Conservation (phyloP, 768 basidiomycete genomes). For the Amyloporia xantha region DNA sequence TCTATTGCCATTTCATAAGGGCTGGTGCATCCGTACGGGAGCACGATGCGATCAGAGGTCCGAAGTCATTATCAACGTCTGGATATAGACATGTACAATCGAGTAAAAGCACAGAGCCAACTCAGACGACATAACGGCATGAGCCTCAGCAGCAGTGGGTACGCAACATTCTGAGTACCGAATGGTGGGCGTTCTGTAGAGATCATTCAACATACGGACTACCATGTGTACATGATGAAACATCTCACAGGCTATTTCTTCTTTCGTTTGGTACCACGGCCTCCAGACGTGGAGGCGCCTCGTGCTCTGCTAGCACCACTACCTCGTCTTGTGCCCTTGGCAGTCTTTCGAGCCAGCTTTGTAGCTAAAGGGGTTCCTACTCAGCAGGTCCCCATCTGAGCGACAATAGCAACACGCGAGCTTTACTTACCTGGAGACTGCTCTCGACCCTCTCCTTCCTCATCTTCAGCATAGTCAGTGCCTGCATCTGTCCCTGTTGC, state of each 20-base stretch:
- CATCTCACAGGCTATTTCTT: constrained; percentile 33
- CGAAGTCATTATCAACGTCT: too few relatives aligned
- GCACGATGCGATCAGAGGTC: too few relatives aligned
- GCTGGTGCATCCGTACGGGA: too few relatives aligned
- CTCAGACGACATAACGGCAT: too few relatives aligned
- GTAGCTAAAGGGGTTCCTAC: constrained; percentile 12
- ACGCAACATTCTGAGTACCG: too few relatives aligned
- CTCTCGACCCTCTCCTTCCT: constrained; percentile 53
- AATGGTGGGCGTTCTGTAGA: too few relatives aligned
- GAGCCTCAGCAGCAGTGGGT: too few relatives aligned
- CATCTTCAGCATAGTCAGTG: constrained; percentile 65
- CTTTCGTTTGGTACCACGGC: constrained; percentile 39
- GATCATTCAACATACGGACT: too few relatives aligned
- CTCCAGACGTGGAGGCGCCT: constrained; percentile 24
- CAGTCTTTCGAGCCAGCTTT: constrained; percentile 21
- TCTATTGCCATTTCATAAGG: too few relatives aligned
- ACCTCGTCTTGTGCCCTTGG: constrained; percentile 23
- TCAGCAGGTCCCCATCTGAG: not conserved
- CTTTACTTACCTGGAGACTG: constrained; percentile 46
- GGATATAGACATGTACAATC: too few relatives aligned
- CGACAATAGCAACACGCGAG: not conserved
- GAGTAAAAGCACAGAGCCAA: too few relatives aligned
- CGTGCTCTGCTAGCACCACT: constrained; percentile 25
- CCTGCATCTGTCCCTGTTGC: constrained; percentile 66
- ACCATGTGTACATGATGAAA: too few relatives aligned